Base-by-base conservation (phyloP, 441 rosid species). In the Corymbia calophylla region DNA sequence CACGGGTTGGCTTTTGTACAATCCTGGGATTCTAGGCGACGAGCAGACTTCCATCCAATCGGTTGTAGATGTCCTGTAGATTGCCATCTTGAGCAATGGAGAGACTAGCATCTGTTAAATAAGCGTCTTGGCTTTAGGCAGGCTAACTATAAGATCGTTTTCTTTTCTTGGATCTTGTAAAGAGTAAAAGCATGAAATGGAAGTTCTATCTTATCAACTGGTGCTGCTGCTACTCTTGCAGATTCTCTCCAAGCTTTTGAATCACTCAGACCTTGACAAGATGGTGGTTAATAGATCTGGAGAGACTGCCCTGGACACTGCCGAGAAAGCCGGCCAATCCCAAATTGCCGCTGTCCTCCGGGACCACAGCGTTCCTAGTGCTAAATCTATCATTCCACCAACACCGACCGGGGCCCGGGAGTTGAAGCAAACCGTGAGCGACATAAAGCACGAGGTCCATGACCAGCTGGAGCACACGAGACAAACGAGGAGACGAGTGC, bases 401-500 rank as follows among this genome's bases (percentile, higher is more conserved):
- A 89, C 92, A 25, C 87, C 93, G 84, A 92, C 92, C 53, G 47
- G 90, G 2, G 94, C 95, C 32, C 92, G 94, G 54, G 95, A 93
- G 90, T 92, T 95, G n/a, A 94, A 93, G 55, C 95, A 94, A 91
- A 93, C 95, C 2, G 95, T 94, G 58, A 95, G 96, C 51, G 97
- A 95, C 88, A 95, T 95, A 32, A 95, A 95, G 91, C 94, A 95
- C 77, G 96, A 92, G 88, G 97, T 95, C 29, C 94, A 94, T 51
- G 68, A 93, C 91, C 96, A 95, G 93, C 93, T 95, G 1, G 93
- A 93, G 91, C 95, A 94, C 90, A 92, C 96, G n/a, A 90, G 92
- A 35, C 93, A 90, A 90, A 94, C 96, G 18, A 88, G 94, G 70
- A 95, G 92, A 91, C 94, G 92, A 9, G 94, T 94, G 89, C 95